These are phyloP conservation scores for Colletotrichum lindemuthianum DNA, from an alignment of 2,329 filamentous ascomycete genomes.

Conservation along the genomic window DNA sequence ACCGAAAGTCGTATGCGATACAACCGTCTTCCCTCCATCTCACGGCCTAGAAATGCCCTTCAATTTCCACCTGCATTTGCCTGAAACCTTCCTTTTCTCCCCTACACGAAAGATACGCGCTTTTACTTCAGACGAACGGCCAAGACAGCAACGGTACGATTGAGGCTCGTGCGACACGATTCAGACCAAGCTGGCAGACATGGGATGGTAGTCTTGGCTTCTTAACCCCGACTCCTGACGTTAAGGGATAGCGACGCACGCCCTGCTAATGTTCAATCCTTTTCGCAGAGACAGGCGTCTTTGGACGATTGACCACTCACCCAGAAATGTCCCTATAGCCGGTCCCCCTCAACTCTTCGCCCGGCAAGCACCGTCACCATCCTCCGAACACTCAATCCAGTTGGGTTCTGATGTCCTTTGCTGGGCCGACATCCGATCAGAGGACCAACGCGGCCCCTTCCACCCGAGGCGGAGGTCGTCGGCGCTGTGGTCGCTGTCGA, in stretches of 20 bases:
- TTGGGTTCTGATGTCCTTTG: neutral
- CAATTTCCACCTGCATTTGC: slow-evolving; percentile 32
- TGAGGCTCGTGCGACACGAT: slow-evolving; percentile 21
- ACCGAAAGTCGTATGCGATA: slow-evolving; percentile 21
- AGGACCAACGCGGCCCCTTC: neutral
- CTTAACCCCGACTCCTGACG: slow-evolving; percentile 1
- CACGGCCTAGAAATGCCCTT: slow-evolving; percentile 11
- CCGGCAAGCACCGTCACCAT: neutral
- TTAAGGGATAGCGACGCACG: slow-evolving; percentile 15
- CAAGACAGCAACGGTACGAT: neutral
- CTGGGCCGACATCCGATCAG: slow-evolving; percentile 1
- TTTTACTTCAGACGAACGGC: slow-evolving; percentile 14
- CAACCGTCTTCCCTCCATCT: slow-evolving; percentile 9
- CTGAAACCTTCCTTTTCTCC: slow-evolving; percentile 21
- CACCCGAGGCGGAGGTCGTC: slow-evolving; percentile 2
- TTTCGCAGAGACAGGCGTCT: slow-evolving; percentile 9
- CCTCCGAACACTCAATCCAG: neutral
- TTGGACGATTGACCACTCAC: neutral
- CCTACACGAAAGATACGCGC: neutral
- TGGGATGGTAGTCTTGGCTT: slow-evolving; percentile 7
- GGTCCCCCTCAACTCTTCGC: too few relatives aligned
- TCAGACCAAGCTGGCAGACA: neutral
- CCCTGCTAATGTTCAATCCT: slow-evolving; percentile 1
- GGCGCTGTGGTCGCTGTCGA: slow-evolving; percentile 6
- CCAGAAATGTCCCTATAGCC: too few relatives aligned